Evolutionary conservation across 1,139 yeast species (phyloP).

Genomic region (Yamadazyma kanchanaburiensis): DNA sequence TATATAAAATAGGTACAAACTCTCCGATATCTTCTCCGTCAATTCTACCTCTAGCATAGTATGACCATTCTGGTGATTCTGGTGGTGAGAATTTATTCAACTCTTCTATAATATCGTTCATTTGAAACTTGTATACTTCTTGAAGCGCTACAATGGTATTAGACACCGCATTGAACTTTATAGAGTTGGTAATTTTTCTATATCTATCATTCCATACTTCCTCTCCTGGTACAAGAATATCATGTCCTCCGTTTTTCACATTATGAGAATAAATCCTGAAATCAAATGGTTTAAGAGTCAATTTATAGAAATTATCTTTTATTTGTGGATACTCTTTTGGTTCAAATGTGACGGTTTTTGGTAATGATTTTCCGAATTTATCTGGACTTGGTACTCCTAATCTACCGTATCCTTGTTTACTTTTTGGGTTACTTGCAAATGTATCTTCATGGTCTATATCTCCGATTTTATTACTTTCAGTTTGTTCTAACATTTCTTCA

Average conservation of each 20-base stretch:
- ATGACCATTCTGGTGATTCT: slow-evolving; percentile 26
- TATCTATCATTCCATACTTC: slow-evolving; percentile 26
- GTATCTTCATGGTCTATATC: slow-evolving; percentile 12
- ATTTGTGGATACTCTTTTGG: slow-evolving; percentile 16
- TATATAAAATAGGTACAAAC: slow-evolving; percentile 31
- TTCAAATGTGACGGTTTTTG: slow-evolving; percentile 15
- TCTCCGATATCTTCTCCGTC: slow-evolving; percentile 33
- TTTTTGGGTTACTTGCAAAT: slow-evolving; percentile 17
- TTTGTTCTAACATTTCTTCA: slow-evolving; percentile 11
- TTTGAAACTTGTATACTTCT: slow-evolving; percentile 33
- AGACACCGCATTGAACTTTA: slow-evolving; percentile 20
- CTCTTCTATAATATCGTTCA: slow-evolving; percentile 27
- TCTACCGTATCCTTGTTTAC: slow-evolving; percentile 53
- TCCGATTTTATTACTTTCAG: slow-evolving; percentile 10
- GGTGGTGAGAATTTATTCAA: slow-evolving; percentile 22
- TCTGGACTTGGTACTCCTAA: slow-evolving; percentile 28
- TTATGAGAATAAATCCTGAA: slow-evolving; percentile 39
- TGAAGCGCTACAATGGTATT: slow-evolving; percentile 33
- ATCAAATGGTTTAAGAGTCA: slow-evolving; percentile 16
- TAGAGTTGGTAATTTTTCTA: slow-evolving; percentile 24
- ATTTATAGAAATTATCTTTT: slow-evolving; percentile 13
- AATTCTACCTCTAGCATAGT: slow-evolving; percentile 32
- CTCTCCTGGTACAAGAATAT: slow-evolving; percentile 26
- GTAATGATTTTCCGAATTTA: slow-evolving; percentile 4
- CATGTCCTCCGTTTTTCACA: slow-evolving; percentile 33